Percentiles rank a stretch among this genome's conserved stretches.
Evolutionary conservation across 306 rosid species (phyloP).

Genomic region (Begonia masoniana): DNA sequence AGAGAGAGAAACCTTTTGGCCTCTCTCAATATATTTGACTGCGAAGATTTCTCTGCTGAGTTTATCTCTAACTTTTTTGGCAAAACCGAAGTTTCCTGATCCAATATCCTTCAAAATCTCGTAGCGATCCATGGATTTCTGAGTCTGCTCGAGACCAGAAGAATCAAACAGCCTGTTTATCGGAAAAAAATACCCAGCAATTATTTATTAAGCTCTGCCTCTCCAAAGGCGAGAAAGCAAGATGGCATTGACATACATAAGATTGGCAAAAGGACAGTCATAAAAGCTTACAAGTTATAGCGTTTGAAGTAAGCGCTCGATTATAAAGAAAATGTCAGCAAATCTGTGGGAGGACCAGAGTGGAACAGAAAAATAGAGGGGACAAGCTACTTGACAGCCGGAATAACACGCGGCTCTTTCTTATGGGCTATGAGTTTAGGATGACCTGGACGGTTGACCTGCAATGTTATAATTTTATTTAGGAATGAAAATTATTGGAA

Average conservation of each 20-base stretch:
- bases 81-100: constrained; percentile 95
- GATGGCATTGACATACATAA: too few species aligned
- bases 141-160: not conserved
- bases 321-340: too few species aligned
- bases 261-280: too few species aligned
- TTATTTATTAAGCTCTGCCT: not conserved
- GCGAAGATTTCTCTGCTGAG: constrained; percentile 71
- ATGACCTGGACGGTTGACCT: too few species aligned
- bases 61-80: constrained; percentile 71
- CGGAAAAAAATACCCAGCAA: not conserved
- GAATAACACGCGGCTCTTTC: constrained; percentile 1
- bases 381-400: not conserved
- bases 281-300: too few species aligned
- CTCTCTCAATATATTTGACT: constrained; percentile 82
- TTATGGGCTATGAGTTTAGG: not conserved
- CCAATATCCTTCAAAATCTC: constrained; percentile 82
- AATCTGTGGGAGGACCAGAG: too few species aligned
- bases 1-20: constrained; percentile 48
- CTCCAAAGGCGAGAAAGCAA: not conserved
- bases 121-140: constrained; percentile 52
- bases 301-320: too few species aligned
- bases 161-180: not conserved
- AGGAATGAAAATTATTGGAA: too few species aligned
- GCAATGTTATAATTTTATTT: too few species aligned
- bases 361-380: too few species aligned